Evolutionary conservation across 139 green algal species (phyloP), one percentile per base, ranked within the genome.

Genomic region (Coelastrella sp.): DNA sequence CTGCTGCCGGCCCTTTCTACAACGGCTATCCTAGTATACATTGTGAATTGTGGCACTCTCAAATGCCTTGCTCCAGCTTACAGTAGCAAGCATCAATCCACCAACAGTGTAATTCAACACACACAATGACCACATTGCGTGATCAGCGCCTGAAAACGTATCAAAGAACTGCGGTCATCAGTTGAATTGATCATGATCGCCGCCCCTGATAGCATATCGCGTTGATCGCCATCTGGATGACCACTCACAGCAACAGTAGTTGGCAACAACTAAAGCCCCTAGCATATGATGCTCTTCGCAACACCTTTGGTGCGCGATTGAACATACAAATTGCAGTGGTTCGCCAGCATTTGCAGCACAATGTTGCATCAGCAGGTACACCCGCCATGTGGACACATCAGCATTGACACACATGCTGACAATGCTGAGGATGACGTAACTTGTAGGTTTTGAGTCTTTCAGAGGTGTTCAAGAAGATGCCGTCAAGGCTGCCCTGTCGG

Each of bases 381-480:
- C 35, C 35, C 35, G 35, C 35, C 17, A 35, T 78, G 72, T 35
- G 20, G 72, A 78, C 72, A 24, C 22, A 25, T 9, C 20, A 27
- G 20, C 72, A 25, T 49, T 78, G 72, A 78, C 20, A 78, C 27
- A 22, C 8, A 68, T 68, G 78, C 78, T 63, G 22, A 19, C 56
- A 56, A 85, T 85, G 78, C 35, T 84, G 14, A 9, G 81, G 9
- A 12, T n/a, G 56, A 22, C n/a, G 7, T 7, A 10, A 35, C 24
- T 20, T 88, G 22, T 73, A 92, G 91, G 91, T 0, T 91, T 86
- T 10, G 56, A 87, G 3, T 57, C 27, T 4, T 94, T 94, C 68
- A 73, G 89, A 5, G 91, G 91, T 8, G 81, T 84, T 6, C 91
- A 94, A 49, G 89, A 94, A 74, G 89, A 90, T 7, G 91, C 91